These are phyloP conservation scores for Oemleria cerasiformis DNA, from an alignment of 306 rosid species.

Conservation along the genomic window DNA sequence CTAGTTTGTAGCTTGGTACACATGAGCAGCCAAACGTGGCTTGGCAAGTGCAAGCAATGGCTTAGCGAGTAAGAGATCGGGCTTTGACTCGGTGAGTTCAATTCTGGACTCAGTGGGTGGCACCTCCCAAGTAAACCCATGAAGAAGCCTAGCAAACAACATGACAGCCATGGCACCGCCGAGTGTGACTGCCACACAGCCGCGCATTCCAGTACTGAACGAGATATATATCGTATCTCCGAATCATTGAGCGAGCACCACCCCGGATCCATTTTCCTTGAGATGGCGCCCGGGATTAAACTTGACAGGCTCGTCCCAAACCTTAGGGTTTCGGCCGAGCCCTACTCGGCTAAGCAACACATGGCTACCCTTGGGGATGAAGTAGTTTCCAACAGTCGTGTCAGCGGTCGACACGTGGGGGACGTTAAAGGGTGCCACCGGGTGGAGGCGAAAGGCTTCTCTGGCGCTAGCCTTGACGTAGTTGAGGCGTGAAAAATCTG, in stretches of 20 bases:
- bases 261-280: not conserved
- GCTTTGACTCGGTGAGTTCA: not conserved
- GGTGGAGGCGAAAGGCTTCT: slow-evolving; percentile 35
- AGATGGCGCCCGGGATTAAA: slow-evolving; percentile 18
- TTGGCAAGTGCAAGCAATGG: not conserved
- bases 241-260: slow-evolving; percentile 7
- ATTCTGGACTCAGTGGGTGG: slow-evolving; percentile 11
- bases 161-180: slow-evolving; percentile 32
- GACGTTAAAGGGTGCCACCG: slow-evolving; percentile 10
- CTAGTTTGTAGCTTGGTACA: not conserved
- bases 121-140: slow-evolving; percentile 29
- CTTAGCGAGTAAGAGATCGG: not conserved
- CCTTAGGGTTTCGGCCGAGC: slow-evolving; percentile 31
- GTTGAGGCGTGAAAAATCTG: slow-evolving; percentile 4
- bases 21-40: not conserved
- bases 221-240: slow-evolving; percentile 1
- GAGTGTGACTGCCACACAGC: slow-evolving; percentile 30
- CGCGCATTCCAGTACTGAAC: slow-evolving; percentile 7
- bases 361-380: slow-evolving; percentile 42
- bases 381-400: slow-evolving; percentile 14
- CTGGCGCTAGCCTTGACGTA: not conserved
- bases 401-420: slow-evolving; percentile 35
- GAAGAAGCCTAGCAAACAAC: slow-evolving; percentile 37
- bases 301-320: slow-evolving; percentile 31
- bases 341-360: slow-evolving; percentile 36